A percentile compares a stretch with the other conserved stretches of the same genome.
These are phyloP conservation scores for Solioccasus polychromus DNA, from an alignment of 768 basidiomycete species.

Conservation along the genomic window DNA sequence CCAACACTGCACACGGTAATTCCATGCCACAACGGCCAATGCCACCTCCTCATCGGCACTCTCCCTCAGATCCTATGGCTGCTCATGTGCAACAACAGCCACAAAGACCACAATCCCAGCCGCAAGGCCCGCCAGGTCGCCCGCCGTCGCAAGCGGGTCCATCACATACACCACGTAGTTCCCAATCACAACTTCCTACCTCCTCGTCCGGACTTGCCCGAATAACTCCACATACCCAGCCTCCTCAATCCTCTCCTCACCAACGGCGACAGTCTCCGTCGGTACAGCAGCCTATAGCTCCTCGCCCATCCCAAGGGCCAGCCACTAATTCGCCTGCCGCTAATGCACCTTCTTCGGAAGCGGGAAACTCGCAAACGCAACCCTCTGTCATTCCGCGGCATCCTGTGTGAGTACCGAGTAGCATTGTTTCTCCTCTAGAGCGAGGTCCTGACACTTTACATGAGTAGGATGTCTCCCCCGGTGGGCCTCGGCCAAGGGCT, in stretches of 20 bases:
- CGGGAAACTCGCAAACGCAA: slow-evolving; percentile 33
- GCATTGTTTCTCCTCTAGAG: not conserved
- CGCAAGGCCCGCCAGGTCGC: slow-evolving; percentile 46
- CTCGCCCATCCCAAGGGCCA: slow-evolving; percentile 33
- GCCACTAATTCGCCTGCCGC: slow-evolving; percentile 21
- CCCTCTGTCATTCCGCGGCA: slow-evolving; percentile 25
- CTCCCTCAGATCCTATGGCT: slow-evolving; percentile 46
- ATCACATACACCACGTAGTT: slow-evolving; percentile 46
- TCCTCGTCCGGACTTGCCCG: slow-evolving; percentile 27
- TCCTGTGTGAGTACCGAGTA: slow-evolving; percentile 30
- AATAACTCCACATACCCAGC: slow-evolving; percentile 36
- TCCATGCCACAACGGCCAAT: slow-evolving; percentile 33
- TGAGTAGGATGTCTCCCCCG: slow-evolving; percentile 30
- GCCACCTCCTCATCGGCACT: slow-evolving; percentile 41
- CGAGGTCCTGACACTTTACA: slow-evolving; percentile 15
- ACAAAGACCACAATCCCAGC: slow-evolving; percentile 60
- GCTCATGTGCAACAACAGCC: slow-evolving; percentile 38
- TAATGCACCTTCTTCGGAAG: slow-evolving; percentile 26
- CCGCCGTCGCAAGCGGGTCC: slow-evolving; percentile 50
- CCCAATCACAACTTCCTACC: slow-evolving; percentile 36
- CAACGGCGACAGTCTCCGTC: slow-evolving; percentile 33
- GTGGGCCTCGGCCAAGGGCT: slow-evolving; percentile 64
- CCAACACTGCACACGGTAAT: slow-evolving; percentile 28
- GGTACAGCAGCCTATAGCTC: slow-evolving; percentile 36
- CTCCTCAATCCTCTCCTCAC: slow-evolving; percentile 32